These are phyloP conservation scores for Primulina huaijiensis DNA, from an alignment of 257 asterid genomes.

Conservation along the genomic window DNA sequence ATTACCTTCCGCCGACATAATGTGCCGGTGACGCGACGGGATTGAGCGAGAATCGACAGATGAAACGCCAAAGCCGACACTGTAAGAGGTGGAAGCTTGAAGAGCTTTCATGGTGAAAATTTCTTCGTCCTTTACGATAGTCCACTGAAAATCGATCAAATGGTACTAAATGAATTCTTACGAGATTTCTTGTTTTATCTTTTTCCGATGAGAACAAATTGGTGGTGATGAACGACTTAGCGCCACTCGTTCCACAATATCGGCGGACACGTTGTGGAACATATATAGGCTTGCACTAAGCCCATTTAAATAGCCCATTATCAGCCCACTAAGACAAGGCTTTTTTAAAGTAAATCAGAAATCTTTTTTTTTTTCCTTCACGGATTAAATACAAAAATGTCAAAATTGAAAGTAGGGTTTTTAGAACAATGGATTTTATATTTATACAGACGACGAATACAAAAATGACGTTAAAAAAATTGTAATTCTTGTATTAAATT, in stretches of 20 bases:
- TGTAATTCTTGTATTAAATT: too few species aligned
- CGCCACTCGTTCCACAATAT: neutral
- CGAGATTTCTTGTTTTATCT: neutral
- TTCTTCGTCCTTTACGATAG: neutral
- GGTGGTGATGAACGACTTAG: neutral
- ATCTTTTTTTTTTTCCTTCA: too few species aligned
- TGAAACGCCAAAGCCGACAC: conserved; percentile 56
- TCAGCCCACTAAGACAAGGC: neutral
- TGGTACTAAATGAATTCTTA: too few species aligned
- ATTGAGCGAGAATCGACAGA: conserved; percentile 36
- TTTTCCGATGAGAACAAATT: neutral
- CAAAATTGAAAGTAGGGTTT: too few species aligned
- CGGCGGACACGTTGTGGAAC: neutral
- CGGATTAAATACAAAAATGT: too few species aligned
- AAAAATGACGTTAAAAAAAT: too few species aligned
- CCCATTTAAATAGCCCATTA: neutral
- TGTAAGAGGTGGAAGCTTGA: conserved; percentile 80
- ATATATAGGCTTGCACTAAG: neutral
- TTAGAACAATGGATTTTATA: too few species aligned
- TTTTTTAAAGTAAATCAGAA: conserved; percentile 24
- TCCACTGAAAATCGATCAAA: conserved; percentile 14
- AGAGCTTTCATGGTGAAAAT: conserved; percentile 65
- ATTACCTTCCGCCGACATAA: conserved; percentile 54
- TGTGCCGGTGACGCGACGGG: conserved; percentile 42
- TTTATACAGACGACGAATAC: too few species aligned